Conservation (phyloP, 495 filamentous ascomycete species). For the Xylaria nigripes region DNA sequence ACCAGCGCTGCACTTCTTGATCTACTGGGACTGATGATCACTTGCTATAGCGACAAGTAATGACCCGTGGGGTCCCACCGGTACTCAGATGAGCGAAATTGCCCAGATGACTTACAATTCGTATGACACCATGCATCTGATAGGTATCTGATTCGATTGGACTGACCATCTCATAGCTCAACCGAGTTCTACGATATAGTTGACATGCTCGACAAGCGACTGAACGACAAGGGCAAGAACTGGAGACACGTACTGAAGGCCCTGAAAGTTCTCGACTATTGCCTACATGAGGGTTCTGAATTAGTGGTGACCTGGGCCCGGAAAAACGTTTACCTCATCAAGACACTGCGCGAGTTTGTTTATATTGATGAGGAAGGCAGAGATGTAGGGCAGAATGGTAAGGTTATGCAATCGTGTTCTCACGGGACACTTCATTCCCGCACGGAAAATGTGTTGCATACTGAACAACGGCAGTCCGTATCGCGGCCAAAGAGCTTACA, state of each 20-base stretch:
- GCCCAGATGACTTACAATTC: constrained; percentile 94
- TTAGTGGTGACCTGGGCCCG: constrained; percentile 95
- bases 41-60: constrained; percentile 79
- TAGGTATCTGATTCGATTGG: not conserved
- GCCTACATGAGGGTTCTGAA: constrained; percentile 94
- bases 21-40: constrained; percentile 19
- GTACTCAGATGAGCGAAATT: constrained; percentile 98
- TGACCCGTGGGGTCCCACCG: constrained; percentile 97
- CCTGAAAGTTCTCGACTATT: constrained; percentile 96
- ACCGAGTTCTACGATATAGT: constrained; percentile 99
- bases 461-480: constrained; percentile 58
- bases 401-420: not conserved
- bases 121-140: constrained; percentile 39
- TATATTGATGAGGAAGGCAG: constrained; percentile 90
- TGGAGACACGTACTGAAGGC: constrained; percentile 99
- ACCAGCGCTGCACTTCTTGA: constrained; percentile 3
- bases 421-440: not conserved
- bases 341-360: constrained; percentile 92
- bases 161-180: constrained; percentile 47
- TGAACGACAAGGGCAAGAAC: constrained; percentile 99
- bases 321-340: constrained; percentile 97
- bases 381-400: constrained; percentile 94
- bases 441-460: not conserved
- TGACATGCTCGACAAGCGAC: constrained; percentile 98
- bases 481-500: constrained; percentile 94